Base-by-base conservation (phyloP, 352 stramenopile species). In the Stephanocyclus meneghinianus region DNA sequence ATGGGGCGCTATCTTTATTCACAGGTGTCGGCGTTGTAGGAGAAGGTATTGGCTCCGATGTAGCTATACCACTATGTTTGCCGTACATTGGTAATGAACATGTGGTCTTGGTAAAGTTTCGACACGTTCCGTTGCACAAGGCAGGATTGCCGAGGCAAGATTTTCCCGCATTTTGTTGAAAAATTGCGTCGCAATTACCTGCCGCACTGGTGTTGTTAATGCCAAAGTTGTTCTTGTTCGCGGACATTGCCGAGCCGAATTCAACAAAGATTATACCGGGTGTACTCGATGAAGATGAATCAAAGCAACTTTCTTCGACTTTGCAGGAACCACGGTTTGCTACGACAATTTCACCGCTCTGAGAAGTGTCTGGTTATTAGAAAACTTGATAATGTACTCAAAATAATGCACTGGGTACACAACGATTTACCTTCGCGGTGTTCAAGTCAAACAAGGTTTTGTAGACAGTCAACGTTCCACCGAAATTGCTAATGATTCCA, bases 251-350 rank as follows among this genome's bases (percentile, higher is more conserved):
- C 6, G 76, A 78, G 21, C 62, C 71, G 26, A 61, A 62, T 53
- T 78, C 62, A 32, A 83, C 48, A n/a, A 83, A 83, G 47, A 83
- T 71, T 13, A 57, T 78, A 26, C 76, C 76, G 21, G 76, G 69
- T 5, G 55, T 18, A 48, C 64, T 61, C 21, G 66, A 74, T 3
- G 53, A 64, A 30, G 62, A 68, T 26, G 26, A 29, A 60, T 61
- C 44, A 48, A 83, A 83, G 47, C 76, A 83, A 30, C 70, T 79
- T 44, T 76, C 44, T 44, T 56, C 15, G 13, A 83, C 30, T 53
- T 66, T 65, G 53, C 42, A 44, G 15, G 56, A 42, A 15, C 76
- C 76, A 15, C 35, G 50, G 21, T 83, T 72, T 21, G 63, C 72
- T 40, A 76, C 44, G 9, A 78, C 69, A 51, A 83, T 71, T 18